Evolutionary conservation across 305 asterid genomes (phyloP), one percentile per base, ranked within the genome.

Genomic region (Fraxinus albicans): DNA sequence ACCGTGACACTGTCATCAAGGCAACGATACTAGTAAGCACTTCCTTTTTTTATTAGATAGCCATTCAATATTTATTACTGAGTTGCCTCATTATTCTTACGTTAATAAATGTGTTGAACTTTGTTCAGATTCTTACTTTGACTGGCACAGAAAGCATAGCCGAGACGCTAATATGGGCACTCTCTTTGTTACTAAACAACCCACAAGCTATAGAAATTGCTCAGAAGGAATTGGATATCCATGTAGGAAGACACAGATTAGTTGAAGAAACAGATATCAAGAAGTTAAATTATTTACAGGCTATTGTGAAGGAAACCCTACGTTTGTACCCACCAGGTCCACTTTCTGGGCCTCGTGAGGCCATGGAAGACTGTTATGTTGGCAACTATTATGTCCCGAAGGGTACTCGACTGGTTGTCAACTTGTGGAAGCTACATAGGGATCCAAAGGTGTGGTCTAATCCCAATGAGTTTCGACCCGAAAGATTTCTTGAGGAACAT

Each of bases 321-420:
- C 84, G 93, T 40, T 27, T 90, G 78, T 90, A 88, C 65, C 91
- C 93, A 7, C 93, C 93, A 4, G 84, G 87, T 1, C 93, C 93
- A 0, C 53, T 90, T 3, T n/a, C 88, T 0, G 86, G 85, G 8
- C 91, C 91, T 0, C 91, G 42, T 2, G 84, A 86, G 84, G 89
- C 93, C 35, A 70, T 65, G 4, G 77, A 80, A 4, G 89, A 90
- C 6, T 86, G 90, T 47, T 23, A 67, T 35, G 70, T 90, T 1
- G 84, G 84, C 1, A 67, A 53, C 0, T 81, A 87, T 8, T 19
- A 60, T 27, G 80, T 90, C 9, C 77, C 87, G 0, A 85, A 87
- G 77, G 91, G 91, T 21, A 90, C 90, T 0, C 86, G 88, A 4
- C 34, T 90, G 72, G 40, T 86, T 1, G 85, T 83, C 0, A 90